These are phyloP conservation scores for Myrica gale DNA, from an alignment of 306 rosid species.

Conservation along the genomic window DNA sequence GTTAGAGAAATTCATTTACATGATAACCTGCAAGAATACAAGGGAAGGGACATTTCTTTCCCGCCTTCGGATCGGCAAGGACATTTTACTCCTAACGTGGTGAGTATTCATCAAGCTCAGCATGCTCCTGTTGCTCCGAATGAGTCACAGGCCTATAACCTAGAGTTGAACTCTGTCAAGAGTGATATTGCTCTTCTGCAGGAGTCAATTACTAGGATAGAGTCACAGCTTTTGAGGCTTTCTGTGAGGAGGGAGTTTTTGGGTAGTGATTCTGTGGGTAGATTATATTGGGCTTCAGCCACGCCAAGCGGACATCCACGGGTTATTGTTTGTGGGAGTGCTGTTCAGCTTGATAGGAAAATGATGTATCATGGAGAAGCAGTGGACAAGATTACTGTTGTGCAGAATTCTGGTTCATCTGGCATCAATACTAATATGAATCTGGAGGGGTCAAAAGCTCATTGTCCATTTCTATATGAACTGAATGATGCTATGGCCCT, in stretches of 20 bases:
- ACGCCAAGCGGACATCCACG: conserved; percentile 47
- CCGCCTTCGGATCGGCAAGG: conserved; percentile 47
- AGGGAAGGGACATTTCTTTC: conserved; percentile 42
- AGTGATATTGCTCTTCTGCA: conserved; percentile 54
- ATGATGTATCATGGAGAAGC: conserved; percentile 29
- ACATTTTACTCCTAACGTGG: conserved; percentile 34
- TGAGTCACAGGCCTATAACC: conserved; percentile 58
- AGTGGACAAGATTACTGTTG: conserved; percentile 33
- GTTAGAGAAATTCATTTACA: conserved; percentile 39
- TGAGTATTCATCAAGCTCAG: conserved; percentile 40
- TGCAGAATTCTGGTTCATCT: conserved; percentile 37
- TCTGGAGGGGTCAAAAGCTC: conserved; percentile 42
- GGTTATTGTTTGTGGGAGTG: conserved; percentile 65
- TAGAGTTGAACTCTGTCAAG: conserved; percentile 68
- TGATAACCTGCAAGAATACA: conserved; percentile 44
- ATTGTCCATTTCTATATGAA: conserved; percentile 36
- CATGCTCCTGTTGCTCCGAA: conserved; percentile 29
- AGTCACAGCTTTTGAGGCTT: conserved; percentile 62
- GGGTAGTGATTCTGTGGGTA: conserved; percentile 75
- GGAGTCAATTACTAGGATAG: conserved; percentile 57
- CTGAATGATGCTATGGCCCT: conserved; percentile 30
- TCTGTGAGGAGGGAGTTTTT: conserved; percentile 77
- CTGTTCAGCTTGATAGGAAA: conserved; percentile 37
- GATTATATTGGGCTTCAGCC: conserved; percentile 75
- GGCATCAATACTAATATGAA: conserved; percentile 29